phyloP scores from a whole-genome alignment of 176 grass and related monocot species.

The Dactylis glomerata region DNA sequence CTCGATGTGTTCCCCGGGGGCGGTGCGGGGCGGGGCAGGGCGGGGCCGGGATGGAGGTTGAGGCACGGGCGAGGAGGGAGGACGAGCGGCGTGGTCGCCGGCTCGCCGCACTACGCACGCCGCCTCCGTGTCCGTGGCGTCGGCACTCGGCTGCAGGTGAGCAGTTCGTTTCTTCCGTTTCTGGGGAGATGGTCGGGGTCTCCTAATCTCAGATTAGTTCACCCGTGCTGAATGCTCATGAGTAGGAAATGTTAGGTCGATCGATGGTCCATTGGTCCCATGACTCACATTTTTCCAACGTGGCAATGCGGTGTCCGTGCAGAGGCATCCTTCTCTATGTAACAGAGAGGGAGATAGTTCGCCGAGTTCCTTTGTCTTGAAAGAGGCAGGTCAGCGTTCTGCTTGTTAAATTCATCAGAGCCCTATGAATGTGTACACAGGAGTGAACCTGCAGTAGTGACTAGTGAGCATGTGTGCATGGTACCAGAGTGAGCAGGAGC shows the following conservation, averaged over 20 bases:
- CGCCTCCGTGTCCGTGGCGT: no score
- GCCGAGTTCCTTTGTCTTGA: background rate
- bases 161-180: background rate
- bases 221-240: background rate
- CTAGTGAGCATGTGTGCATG: background rate
- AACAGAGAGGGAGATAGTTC: background rate
- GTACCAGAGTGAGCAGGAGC: no score
- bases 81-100: background rate
- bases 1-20: no score
- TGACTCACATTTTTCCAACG: background rate
- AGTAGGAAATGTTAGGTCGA: background rate
- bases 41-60: no score
- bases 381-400: background rate
- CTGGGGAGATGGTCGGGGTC: background rate
- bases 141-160: background rate
- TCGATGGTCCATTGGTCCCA: background rate
- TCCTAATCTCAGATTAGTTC: background rate
- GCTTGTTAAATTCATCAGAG: background rate
- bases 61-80: background rate
- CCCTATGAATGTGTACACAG: no score
- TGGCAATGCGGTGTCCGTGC: background rate
- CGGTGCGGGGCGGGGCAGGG: no score
- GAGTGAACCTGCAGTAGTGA: background rate
- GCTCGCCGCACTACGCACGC: no score
- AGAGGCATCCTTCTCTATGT: background rate